Percentiles rank a stretch among this genome's conserved stretches.
These are phyloP conservation scores for Suillus lakei DNA, from an alignment of 768 basidiomycete genomes.

Conservation along the genomic window DNA sequence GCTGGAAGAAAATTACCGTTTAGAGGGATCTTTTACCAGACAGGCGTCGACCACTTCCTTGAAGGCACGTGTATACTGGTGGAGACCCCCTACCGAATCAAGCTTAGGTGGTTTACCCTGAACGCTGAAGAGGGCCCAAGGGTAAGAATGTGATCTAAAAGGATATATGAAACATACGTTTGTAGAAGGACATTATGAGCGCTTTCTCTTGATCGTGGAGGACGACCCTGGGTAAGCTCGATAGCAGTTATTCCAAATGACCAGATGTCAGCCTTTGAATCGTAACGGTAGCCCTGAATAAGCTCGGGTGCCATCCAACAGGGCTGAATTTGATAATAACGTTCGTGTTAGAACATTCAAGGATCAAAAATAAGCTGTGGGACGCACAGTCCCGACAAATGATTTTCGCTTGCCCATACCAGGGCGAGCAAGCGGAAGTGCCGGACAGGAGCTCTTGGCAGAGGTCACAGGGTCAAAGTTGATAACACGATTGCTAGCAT, in stretches of 20 bases:
- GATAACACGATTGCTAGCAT: conserved; percentile 34
- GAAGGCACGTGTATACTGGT: conserved; percentile 81
- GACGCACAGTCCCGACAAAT: conserved; percentile 86
- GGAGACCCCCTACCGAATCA: conserved; percentile 68
- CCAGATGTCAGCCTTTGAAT: conserved; percentile 92
- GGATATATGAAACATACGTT: conserved; percentile 51
- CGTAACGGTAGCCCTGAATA: conserved; percentile 83
- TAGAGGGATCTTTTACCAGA: conserved; percentile 81
- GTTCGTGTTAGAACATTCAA: conserved; percentile 9
- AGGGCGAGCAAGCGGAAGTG: conserved; percentile 36
- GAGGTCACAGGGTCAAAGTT: conserved; percentile 39
- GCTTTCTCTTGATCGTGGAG: conserved; percentile 80
- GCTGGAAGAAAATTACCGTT: conserved; percentile 50
- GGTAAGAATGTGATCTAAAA: conserved; percentile 4
- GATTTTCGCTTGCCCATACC: conserved; percentile 80
- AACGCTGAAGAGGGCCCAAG: conserved; percentile 48
- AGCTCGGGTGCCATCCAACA: conserved; percentile 99
- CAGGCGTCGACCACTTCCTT: conserved; percentile 85
- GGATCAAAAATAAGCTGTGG: not conserved
- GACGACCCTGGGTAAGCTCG: conserved; percentile 85
- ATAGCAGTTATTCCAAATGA: conserved; percentile 95
- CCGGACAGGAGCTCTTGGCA: conserved; percentile 6
- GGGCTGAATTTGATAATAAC: conserved; percentile 48
- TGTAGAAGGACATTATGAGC: conserved; percentile 76
- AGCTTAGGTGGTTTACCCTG: conserved; percentile 80